A percentile compares a stretch with the other conserved stretches of the same genome.
Evolutionary conservation across 2,329 filamentous ascomycete genomes (phyloP).

Genomic region (Pseudogymnoascus sp.): DNA sequence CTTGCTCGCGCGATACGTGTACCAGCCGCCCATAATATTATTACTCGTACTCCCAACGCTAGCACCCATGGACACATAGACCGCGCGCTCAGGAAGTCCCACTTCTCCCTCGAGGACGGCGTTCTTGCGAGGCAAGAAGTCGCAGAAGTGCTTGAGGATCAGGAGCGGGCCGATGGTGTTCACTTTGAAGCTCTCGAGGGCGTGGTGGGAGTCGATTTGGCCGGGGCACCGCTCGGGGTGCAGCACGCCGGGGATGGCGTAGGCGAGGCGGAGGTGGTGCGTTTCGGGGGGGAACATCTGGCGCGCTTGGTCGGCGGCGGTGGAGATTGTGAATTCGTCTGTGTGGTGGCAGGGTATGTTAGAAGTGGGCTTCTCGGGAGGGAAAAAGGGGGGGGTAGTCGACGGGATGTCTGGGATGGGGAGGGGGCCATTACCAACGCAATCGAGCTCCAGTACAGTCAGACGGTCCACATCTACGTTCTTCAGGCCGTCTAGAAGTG

Average conservation of each 20-base stretch:
- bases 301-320: constrained; percentile 46
- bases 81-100: constrained; percentile 46
- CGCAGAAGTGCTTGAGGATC: constrained; percentile 67
- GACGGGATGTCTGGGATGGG: background rate
- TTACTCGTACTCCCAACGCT: constrained; percentile 69
- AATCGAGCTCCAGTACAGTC: constrained; percentile 47
- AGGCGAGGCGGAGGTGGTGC: constrained; percentile 60
- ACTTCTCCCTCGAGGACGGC: constrained; percentile 30
- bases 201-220: constrained; percentile 55
- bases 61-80: constrained; percentile 71
- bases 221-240: constrained; percentile 64
- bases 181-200: constrained; percentile 63
- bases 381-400: background rate
- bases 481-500: constrained; percentile 44
- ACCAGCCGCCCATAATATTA: constrained; percentile 73
- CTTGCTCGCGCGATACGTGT: constrained; percentile 71
- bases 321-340: constrained; percentile 57
- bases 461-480: constrained; percentile 39
- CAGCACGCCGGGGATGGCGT: constrained; percentile 66
- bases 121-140: constrained; percentile 58
- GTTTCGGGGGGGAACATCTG: constrained; percentile 44
- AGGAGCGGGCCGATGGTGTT: constrained; percentile 71
- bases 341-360: background rate
- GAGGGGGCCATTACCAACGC: constrained; percentile 42
- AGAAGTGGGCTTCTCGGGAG: background rate